These are phyloP conservation scores for Exophiala bonariae DNA, from an alignment of 2,329 filamentous ascomycete genomes.

Conservation along the genomic window DNA sequence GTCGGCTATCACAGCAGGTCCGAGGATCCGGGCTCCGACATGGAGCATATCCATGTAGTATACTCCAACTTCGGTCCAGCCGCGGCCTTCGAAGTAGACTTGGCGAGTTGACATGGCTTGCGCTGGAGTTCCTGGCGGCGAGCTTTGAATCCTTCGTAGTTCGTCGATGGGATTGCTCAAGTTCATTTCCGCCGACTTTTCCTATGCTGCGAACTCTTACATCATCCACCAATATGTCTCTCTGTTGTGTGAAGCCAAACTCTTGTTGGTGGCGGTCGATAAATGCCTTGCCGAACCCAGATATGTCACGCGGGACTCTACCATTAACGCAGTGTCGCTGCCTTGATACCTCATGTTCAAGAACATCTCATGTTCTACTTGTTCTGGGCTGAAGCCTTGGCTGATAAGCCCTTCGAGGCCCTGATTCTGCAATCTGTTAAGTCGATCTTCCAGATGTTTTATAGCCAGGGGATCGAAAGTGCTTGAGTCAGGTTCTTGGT, in stretches of 20 bases:
- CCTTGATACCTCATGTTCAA: conserved; percentile 52
- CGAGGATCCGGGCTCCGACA: conserved; percentile 34
- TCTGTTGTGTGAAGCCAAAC: conserved; percentile 85
- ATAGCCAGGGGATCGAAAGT: too few species aligned
- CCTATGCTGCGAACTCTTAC: conserved; percentile 77
- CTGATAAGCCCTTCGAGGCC: too few species aligned
- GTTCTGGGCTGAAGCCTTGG: conserved; percentile 44
- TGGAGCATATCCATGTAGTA: conserved; percentile 37
- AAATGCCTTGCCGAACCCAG: conserved; percentile 80
- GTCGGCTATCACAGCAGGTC: conserved; percentile 36
- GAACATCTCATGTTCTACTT: conserved; percentile 44
- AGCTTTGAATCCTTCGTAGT: too few species aligned
- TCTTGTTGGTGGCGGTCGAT: conserved; percentile 84
- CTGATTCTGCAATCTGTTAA: conserved; percentile 36
- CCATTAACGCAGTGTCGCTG: conserved; percentile 49
- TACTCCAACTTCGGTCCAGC: conserved; percentile 36
- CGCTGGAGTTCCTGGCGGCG: too few species aligned
- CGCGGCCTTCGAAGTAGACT: conserved; percentile 38
- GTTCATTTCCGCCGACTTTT: background rate
- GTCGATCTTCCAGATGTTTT: conserved; percentile 24
- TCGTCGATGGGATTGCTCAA: too few species aligned
- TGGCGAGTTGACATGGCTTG: too few species aligned
- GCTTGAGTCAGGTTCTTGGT: conserved; percentile 16
- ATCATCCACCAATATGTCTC: conserved; percentile 86
- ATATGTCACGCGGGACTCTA: conserved; percentile 67